These are phyloP conservation scores for Schoenoplectus tabernaemontani DNA, from an alignment of 202 grass and related monocot species.

Conservation along the genomic window DNA sequence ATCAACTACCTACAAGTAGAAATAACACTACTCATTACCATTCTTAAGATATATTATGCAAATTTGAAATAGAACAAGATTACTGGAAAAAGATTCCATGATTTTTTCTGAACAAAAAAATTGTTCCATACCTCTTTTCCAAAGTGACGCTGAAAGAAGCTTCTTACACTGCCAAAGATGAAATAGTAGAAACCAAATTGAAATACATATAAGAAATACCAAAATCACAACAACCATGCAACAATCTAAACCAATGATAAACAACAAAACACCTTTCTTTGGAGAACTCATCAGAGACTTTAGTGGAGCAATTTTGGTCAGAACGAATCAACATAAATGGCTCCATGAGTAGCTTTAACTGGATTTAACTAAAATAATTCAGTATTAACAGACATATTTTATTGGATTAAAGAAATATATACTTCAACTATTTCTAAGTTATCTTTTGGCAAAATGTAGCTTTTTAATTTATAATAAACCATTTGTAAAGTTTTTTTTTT, in stretches of 20 bases:
- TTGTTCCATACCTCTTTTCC: conserved; percentile 57
- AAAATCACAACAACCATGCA: background rate
- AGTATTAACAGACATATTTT: background rate
- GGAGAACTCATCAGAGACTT: conserved; percentile 57
- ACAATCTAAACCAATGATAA: background rate
- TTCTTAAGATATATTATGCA: conserved; percentile 12
- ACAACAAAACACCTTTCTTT: conserved; percentile 54
- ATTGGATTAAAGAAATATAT: background rate
- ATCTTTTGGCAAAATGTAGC: background rate
- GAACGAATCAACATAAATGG: conserved; percentile 61
- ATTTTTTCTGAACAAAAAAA: conserved; percentile 2
- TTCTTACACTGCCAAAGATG: conserved; percentile 61
- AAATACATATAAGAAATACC: background rate
- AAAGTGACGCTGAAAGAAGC: conserved; percentile 87
- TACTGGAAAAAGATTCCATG: conserved; percentile 4
- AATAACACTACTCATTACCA: conserved; percentile 10
- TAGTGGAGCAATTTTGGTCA: conserved; percentile 36
- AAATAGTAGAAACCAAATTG: conserved; percentile 13
- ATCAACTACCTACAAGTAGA: conserved; percentile 68
- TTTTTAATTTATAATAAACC: background rate
- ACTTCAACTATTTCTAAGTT: background rate
- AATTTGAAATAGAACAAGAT: conserved; percentile 19
- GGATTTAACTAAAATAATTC: conserved; percentile 24
- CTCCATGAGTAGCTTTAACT: conserved; percentile 72
- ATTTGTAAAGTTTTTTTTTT: background rate